Base-by-base conservation (phyloP, 2,329 filamentous ascomycete species). In the Hymenoscyphus scutula region DNA sequence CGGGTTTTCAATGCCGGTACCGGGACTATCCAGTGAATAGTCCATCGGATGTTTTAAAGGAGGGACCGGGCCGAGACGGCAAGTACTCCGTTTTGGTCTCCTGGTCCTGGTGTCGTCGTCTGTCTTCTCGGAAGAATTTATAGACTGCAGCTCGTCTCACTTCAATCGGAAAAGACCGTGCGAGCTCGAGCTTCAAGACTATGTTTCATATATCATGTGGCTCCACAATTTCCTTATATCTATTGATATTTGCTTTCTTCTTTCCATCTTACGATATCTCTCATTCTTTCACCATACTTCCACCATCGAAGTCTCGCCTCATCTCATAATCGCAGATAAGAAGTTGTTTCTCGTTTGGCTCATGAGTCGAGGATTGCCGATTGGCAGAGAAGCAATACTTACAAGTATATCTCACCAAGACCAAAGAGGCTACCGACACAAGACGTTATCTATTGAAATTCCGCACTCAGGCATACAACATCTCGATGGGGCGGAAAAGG, bases 71-170 rank as follows among this genome's bases (percentile, higher is more conserved):
- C 45, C 45, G 45, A 51, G 11, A 51, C 45, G 19, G 8, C 13
- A 48, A 11, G n/a, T 5, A 6, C 2, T 37, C 34, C 34, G 15
- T n/a, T 51, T 23, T 51, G 10, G 19, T 25, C 19, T 51, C n/a
- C n/a, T n/a, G n/a, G n/a, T n/a, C n/a, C n/a, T n/a, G n/a, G n/a
- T n/a, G n/a, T n/a, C 41, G 41, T 48, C 38, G 2, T 41, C 38
- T 41, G 15, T 41, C 19, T 48, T 11, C 45, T 23, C 45, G 45
- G 45, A 51, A 51, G 19, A 51, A 25, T 51, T 51, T 13, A 23
- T 13, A 25, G 45, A 51, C 45, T 51, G 45, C 45, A 45, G 38
- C 38, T 45, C 38, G 38, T 45, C 38, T 45, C 38, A 48, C 41
- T 48, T 25, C 2, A 51, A 51, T 51, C 11, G 45, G 45, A 13